Base-by-base conservation (phyloP, 2,329 filamentous ascomycete species). In the Chaetomium sp. region DNA sequence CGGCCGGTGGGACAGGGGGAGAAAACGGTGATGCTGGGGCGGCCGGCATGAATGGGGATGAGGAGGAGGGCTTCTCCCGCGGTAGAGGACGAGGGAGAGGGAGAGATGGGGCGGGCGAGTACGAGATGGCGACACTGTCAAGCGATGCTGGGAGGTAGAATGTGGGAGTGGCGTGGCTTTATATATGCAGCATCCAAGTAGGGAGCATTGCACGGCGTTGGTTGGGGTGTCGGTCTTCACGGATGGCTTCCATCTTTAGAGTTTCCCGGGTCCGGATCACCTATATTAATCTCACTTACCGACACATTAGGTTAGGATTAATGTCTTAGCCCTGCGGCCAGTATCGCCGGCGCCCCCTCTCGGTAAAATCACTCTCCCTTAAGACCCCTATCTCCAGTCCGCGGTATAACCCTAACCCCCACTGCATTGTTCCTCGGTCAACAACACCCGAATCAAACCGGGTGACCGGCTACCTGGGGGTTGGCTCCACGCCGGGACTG, bases 91-190 rank as follows among this genome's bases (percentile, higher is more conserved):
- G 83, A 47, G 85, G 82, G 0, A 78, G 85, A 63, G 82, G 82
- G 0, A 78, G 82, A 59, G 84, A 86, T 67, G 82, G 82, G 0
- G 81, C 77, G 0, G 85, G 83, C 13, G 85, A 86, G 67, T 90
- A 90, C 75, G 88, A 90, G 75, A 89, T 90, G 86, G 83, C 84
- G 10, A 78, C 80, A 49, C 79, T 87, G 72, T 29, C 45, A n/a
- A 42, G 25, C 4, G 50, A 54, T 3, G 23, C 56, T 2, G 55
- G 27, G 9, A 60, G 65, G 57, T 66, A 59, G 42, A 38, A 53
- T 42, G 12, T 1, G 47, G 23, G 16, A 12, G 25, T 49, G 25
- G n/a, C n/a, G 21, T 12, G 10, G 35, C 35, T 51, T 8, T 45
- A 3, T 51, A 42, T 42, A 47, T 42, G n/a, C 12, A 56, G 5